phyloP scores from a whole-genome alignment of 495 filamentous ascomycete genomes.

The Neurospora tetrasperma region DNA sequence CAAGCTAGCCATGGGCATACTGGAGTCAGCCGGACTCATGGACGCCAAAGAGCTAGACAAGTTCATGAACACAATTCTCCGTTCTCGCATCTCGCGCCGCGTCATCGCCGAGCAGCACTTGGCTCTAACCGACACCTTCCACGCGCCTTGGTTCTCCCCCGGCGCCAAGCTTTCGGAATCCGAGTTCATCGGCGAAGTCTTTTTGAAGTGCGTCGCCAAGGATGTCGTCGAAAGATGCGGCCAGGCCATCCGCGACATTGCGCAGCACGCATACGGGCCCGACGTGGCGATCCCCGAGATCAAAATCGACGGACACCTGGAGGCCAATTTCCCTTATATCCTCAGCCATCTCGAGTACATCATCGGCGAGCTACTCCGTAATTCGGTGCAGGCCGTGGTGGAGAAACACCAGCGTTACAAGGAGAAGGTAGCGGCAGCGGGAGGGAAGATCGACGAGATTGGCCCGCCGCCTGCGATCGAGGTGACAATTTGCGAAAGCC shows the following conservation, averaged over 20 bases:
- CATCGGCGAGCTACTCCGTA: conserved; percentile 86
- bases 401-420: conserved; percentile 43
- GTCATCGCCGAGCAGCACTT: conserved; percentile 98
- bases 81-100: conserved; percentile 85
- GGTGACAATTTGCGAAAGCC: conserved; percentile 87
- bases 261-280: conserved; percentile 59
- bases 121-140: conserved; percentile 91
- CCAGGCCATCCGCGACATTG: conserved; percentile 56
- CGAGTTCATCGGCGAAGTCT: conserved; percentile 92
- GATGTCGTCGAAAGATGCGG: conserved; percentile 82
- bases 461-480: conserved; percentile 67
- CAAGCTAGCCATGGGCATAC: conserved; percentile 82
- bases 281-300: conserved; percentile 66
- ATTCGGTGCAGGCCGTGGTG: conserved; percentile 84
- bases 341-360: conserved; percentile 95
- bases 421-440: conserved; percentile 1
- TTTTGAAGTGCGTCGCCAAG: conserved; percentile 84
- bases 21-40: conserved; percentile 76
- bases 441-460: conserved; percentile 14
- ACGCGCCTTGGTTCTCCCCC: conserved; percentile 85
- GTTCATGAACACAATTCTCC: conserved; percentile 89
- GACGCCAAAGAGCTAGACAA: conserved; percentile 69
- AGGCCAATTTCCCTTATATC: conserved; percentile 92
- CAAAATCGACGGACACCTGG: conserved; percentile 72
- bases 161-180: conserved; percentile 61